A percentile compares a stretch with the other conserved stretches of the same genome.
Evolutionary conservation across 352 stramenopile genomes (phyloP).

Genomic region (Pythium dissotocum): DNA sequence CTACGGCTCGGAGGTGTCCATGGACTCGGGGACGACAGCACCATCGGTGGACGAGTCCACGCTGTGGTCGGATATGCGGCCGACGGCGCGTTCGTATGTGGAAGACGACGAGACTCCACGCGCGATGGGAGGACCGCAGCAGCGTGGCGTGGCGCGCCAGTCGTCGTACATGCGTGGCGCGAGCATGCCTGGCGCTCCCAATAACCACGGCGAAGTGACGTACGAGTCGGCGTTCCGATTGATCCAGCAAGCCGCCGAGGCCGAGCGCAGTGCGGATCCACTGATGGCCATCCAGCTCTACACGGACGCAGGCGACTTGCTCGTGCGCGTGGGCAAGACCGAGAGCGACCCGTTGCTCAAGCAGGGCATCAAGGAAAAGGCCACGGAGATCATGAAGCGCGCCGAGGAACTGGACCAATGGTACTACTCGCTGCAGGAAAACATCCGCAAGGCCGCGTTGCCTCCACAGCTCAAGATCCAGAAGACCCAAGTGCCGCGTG

Average conservation of each 20-base stretch:
- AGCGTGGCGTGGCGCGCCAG: background rate
- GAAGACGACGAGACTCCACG: slow-evolving; percentile 11
- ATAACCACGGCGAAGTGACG: slow-evolving; percentile 30
- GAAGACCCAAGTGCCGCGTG: slow-evolving; percentile 42
- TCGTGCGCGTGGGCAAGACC: slow-evolving; percentile 33
- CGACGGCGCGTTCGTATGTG: slow-evolving; percentile 20
- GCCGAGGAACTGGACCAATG: slow-evolving; percentile 47
- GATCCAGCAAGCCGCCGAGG: slow-evolving; percentile 47
- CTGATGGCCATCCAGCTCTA: slow-evolving; percentile 47
- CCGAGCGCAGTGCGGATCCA: slow-evolving; percentile 36
- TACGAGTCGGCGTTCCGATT: slow-evolving; percentile 51
- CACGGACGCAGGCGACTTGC: slow-evolving; percentile 35
- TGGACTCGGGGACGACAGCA: background rate
- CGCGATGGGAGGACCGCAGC: background rate
- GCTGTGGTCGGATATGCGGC: slow-evolving; percentile 23
- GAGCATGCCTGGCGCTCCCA: slow-evolving; percentile 3
- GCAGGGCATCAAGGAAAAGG: slow-evolving; percentile 47
- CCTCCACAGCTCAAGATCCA: slow-evolving; percentile 43
- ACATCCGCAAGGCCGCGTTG: slow-evolving; percentile 33
- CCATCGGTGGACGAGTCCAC: background rate
- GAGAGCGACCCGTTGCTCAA: slow-evolving; percentile 43
- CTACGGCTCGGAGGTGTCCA: slow-evolving; percentile 1
- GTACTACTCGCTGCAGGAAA: slow-evolving; percentile 48
- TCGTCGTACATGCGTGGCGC: slow-evolving; percentile 13
- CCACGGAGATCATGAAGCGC: slow-evolving; percentile 45